These are phyloP conservation scores for Lasiosphaeris hirsuta DNA, from an alignment of 495 filamentous ascomycete species.

Conservation along the genomic window DNA sequence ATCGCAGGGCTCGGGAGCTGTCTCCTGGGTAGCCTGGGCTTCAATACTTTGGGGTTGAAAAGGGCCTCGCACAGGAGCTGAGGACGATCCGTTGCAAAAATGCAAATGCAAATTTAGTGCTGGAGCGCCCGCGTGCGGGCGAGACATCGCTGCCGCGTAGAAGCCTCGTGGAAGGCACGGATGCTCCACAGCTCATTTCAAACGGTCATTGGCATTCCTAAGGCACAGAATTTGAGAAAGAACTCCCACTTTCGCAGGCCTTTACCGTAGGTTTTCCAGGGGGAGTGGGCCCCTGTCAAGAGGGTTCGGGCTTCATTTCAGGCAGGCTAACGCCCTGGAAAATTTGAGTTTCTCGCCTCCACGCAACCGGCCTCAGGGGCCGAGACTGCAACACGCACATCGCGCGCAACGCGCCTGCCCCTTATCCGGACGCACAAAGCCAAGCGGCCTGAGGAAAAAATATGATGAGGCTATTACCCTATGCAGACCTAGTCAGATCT, in stretches of 20 bases:
- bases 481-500: neutral
- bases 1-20: neutral
- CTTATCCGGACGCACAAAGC: no score
- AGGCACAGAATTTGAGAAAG: conserved; percentile 10
- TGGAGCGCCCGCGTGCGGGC: conserved; percentile 3
- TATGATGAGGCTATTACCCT: neutral
- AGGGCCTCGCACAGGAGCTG: conserved; percentile 24
- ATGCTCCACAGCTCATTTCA: conserved; percentile 31
- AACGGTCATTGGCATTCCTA: conserved; percentile 9
- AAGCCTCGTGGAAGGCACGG: conserved; percentile 27
- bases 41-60: conserved; percentile 11
- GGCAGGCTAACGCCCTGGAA: conserved; percentile 12
- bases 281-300: conserved; percentile 8
- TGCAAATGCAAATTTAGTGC: conserved; percentile 27
- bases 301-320: conserved; percentile 7
- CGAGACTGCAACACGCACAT: conserved; percentile 7
- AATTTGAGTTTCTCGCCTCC: conserved; percentile 6
- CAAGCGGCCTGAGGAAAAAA: neutral
- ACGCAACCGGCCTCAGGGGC: conserved; percentile 2
- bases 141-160: conserved; percentile 12
- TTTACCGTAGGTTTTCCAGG: no score
- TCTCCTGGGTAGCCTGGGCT: neutral
- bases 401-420: neutral
- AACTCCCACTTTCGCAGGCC: conserved; percentile 17
- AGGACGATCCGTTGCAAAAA: conserved; percentile 19